Percentiles rank a stretch among this genome's conserved stretches.
phyloP scores from a whole-genome alignment of 106 monocot species.

The Gastrodia elata region DNA sequence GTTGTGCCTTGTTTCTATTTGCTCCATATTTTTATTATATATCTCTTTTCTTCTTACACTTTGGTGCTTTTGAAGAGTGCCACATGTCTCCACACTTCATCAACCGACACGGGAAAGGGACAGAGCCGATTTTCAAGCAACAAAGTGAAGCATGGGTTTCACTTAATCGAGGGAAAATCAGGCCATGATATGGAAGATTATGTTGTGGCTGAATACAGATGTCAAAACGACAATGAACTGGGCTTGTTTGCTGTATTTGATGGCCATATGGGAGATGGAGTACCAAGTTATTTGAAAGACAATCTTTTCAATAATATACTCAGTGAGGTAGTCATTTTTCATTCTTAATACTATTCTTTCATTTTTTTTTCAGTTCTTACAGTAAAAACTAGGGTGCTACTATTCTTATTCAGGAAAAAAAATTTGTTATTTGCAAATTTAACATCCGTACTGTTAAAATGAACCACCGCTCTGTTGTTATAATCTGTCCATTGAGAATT shows the following conservation, averaged over 20 bases:
- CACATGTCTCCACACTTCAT: slow-evolving; percentile 7
- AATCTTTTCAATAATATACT: slow-evolving; percentile 27
- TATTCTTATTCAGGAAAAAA: not conserved
- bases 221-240: slow-evolving; percentile 43
- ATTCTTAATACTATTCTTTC: not conserved
- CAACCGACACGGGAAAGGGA: slow-evolving; percentile 36
- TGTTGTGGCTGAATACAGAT: slow-evolving; percentile 57
- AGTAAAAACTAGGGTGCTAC: not conserved
- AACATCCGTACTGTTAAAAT: too few species aligned
- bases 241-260: slow-evolving; percentile 84
- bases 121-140: slow-evolving; percentile 26
- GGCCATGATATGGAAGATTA: slow-evolving; percentile 90
- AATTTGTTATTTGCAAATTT: too few species aligned
- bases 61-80: slow-evolving; percentile 10
- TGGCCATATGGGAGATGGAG: slow-evolving; percentile 70
- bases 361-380: not conserved
- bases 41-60: not conserved
- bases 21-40: not conserved
- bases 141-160: slow-evolving; percentile 63
- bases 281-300: slow-evolving; percentile 22
- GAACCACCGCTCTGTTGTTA: too few species aligned
- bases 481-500: too few species aligned
- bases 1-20: not conserved
- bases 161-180: slow-evolving; percentile 70
- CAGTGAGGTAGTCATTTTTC: slow-evolving; percentile 32